These are phyloP conservation scores for Biancaea sappan DNA, from an alignment of 306 rosid genomes.

Conservation along the genomic window DNA sequence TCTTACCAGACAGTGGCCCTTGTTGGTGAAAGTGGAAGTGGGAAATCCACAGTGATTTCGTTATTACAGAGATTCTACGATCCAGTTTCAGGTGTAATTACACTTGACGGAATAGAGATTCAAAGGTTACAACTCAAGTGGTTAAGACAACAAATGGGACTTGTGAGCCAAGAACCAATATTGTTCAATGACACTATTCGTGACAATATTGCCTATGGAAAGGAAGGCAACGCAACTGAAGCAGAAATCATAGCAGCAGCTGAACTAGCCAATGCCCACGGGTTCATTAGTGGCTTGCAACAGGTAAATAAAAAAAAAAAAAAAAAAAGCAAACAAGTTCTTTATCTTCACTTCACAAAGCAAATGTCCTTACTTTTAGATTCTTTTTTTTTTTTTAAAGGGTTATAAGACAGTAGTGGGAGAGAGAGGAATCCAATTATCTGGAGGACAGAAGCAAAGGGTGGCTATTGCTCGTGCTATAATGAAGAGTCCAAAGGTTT, in stretches of 20 bases:
- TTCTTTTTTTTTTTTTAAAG: slow-evolving; percentile 16
- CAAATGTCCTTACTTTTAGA: slow-evolving; percentile 15
- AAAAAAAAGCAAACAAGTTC: background rate
- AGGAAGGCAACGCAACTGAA: slow-evolving; percentile 74
- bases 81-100: slow-evolving; percentile 80
- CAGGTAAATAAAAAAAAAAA: too few relatives aligned
- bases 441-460: slow-evolving; percentile 88
- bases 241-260: slow-evolving; percentile 74
- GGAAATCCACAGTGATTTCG: slow-evolving; percentile 81
- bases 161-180: slow-evolving; percentile 86
- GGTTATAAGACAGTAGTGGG: slow-evolving; percentile 84
- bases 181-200: slow-evolving; percentile 81
- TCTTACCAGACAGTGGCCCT: slow-evolving; percentile 69
- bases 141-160: slow-evolving; percentile 95
- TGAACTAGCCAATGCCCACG: slow-evolving; percentile 84
- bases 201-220: slow-evolving; percentile 85
- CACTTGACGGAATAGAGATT: slow-evolving; percentile 74
- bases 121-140: slow-evolving; percentile 61
- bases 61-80: slow-evolving; percentile 84
- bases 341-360: background rate
- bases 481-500: slow-evolving; percentile 75
- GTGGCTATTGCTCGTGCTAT: slow-evolving; percentile 89
- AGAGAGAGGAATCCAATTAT: slow-evolving; percentile 80
- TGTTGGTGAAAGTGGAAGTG: slow-evolving; percentile 97
- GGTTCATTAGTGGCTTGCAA: slow-evolving; percentile 69